Base-by-base conservation (phyloP, 2,329 filamentous ascomycete genomes). In the Alternaria burnsii region DNA sequence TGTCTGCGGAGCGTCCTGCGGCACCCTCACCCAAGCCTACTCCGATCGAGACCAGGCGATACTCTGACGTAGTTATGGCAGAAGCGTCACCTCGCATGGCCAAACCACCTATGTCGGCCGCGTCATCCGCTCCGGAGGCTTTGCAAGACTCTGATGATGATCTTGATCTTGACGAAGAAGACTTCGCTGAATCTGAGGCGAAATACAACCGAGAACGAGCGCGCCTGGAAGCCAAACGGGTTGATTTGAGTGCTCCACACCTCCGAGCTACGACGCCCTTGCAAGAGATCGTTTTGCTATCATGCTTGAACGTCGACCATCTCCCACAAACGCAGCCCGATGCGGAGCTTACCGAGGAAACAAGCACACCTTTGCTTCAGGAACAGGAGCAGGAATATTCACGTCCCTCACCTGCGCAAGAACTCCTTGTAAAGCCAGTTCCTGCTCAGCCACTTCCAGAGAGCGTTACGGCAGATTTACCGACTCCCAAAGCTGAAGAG, bases 151-250 rank as follows among this genome's bases (percentile, higher is more conserved):
- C 81, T 22, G 82, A 84, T 20, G 82, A 84, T 52, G 81, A 81
- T 50, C 73, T 82, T 53, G 81, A 83, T 62, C 72, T 82, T 11
- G 79, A 81, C 34, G 81, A 84, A 58, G 81, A 73, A 34, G 78
- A 83, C 54, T 79, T 81, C 53, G 80, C 80, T 9, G 76, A 82
- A 32, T 78, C 79, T 20, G 80, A 83, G 68, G 80, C 79, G 5
- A 83, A 81, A 50, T 83, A 82, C 61, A 81, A 82, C 43, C 74
- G 78, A 10, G 78, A 82, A 58, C 82, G 82, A 64, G 72, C 81
- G 12, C 73, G 76, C 50, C 73, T 84, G 6, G 80, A 81, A 62
- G 73, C 80, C 4, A 78, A 80, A 60, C 76, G 79, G 54, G 73
- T 81, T 22, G 81, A 84, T 56, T 64, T 84, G 8, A 81, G 78